Base-by-base conservation (phyloP, 495 filamentous ascomycete genomes). In the Xylaria grammica region DNA sequence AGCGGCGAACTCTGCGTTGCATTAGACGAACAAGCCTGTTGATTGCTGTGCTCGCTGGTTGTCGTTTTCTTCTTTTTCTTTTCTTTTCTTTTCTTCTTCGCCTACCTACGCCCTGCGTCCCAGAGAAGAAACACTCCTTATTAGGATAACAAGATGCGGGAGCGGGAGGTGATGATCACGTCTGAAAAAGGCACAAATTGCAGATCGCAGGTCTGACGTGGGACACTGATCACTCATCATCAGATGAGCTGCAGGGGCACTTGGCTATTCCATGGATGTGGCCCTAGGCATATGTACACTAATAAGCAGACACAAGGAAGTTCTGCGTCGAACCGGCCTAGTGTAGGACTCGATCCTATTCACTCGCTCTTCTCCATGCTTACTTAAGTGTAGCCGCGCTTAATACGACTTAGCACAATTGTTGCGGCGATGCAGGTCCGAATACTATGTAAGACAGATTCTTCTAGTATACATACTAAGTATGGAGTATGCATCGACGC, bases 131-230 rank as follows among this genome's bases (percentile, higher is more conserved):
- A 38, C 13, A 26, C 29, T 62, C 36, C 20, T 62, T 62, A 62
- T 53, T 34, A 62, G 24, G 24, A 20, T 26, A 19, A 36, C 60
- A 17, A 32, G 38, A 42, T 48, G 4, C 40, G 30, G 29, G 42
- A 17, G 36, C 36, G 60, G 40, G 27, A 30, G 9, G 27, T 26
- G 60, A 46, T 30, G 60, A 63, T 55, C 60, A 55, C 24, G 51
- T 46, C 60, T 53, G 29, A 17, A 63, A 63, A 45, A 13, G 50
- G 40, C 60, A 63, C 42, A 11, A 48, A 27, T 20, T 38, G 60
- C 60, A 55, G 60, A 63, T 63, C 60, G 48, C 42, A 19, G 29
- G 36, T 55, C 38, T 46, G 50, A 63, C 60, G 60, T 62, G 60
- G 60, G 60, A 53, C 48, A 29, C 34, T 40, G 17, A 26, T 54